Evolutionary conservation across 108 stramenopile species (phyloP), one percentile per base, ranked within the genome.

Genomic region (Pseudonitzschia multiseries): DNA sequence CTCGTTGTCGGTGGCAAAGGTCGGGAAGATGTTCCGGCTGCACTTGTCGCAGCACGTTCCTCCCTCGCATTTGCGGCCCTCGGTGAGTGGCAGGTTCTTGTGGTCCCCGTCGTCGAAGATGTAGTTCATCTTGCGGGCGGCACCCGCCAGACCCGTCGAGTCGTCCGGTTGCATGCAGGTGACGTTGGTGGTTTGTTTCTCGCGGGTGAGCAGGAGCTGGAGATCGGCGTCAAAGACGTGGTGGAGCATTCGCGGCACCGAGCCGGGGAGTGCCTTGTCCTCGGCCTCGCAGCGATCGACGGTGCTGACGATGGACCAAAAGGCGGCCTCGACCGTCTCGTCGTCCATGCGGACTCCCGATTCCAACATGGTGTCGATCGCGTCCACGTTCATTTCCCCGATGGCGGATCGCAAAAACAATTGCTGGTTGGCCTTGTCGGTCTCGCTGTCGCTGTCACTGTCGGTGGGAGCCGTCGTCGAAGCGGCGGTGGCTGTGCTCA

Each of bases 161-260:
- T 69, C 68, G 20, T 65, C 59, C 24, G 79, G 79, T 33, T 76
- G 68, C 73, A 72, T 74, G 54, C 79, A 80, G 0, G 79, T 80
- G 15, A 80, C 53, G 53, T 80, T 80, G 43, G 57, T 80, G 0
- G 46, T 64, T 8, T 36, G 31, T 69, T 80, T 62, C 53, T 74
- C 73, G 36, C 79, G 69, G 13, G 15, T 50, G 0, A 76, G 53
- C 29, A 77, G 31, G 1, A 43, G 46, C 4, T 48, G 2, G 22
- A 56, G 27, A 73, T 81, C 80, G 32, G 80, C 80, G 59, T 81
- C 80, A 50, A 81, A 81, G 57, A 81, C 59, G 31, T 73, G 65
- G 61, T 81, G 80, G 1, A 81, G 66, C 80, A 81, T 81, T 26
- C 41, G 71, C 18, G 80, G 42, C 18, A 81, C 76, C 27, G 72